Conservation (phyloP, 2,329 filamentous ascomycete genomes). For the Nemania sp. region DNA sequence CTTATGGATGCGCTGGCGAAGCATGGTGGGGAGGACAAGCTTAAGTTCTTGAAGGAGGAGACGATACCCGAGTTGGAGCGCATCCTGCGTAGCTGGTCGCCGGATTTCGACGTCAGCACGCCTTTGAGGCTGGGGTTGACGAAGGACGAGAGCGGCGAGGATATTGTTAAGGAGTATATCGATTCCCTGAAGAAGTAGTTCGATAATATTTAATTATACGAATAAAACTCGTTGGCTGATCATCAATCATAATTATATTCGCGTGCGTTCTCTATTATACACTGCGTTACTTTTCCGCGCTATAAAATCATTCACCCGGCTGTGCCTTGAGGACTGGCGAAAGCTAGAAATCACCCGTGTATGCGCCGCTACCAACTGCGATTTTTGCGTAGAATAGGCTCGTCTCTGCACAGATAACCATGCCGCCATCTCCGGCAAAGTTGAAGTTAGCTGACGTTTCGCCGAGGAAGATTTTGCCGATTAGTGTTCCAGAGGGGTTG, state of each 20-base stretch:
- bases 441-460: constrained; percentile 61
- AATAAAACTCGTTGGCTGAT: background rate
- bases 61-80: constrained; percentile 65
- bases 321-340: too few species aligned
- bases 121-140: constrained; percentile 64
- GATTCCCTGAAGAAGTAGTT: constrained; percentile 51
- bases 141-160: constrained; percentile 64
- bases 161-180: constrained; percentile 68
- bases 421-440: constrained; percentile 57
- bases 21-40: constrained; percentile 66
- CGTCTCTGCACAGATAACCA: constrained; percentile 59
- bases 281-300: background rate
- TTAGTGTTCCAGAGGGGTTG: constrained; percentile 60
- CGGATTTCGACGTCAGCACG: constrained; percentile 65
- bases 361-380: constrained; percentile 42
- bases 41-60: constrained; percentile 66
- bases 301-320: background rate
- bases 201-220: background rate
- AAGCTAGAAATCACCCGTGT: constrained; percentile 20
- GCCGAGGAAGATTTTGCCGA: constrained; percentile 69
- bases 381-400: constrained; percentile 56
- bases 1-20: constrained; percentile 69
- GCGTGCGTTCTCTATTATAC: background rate
- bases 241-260: background rate
- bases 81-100: constrained; percentile 71